Evolutionary conservation across 306 rosid species (phyloP), one percentile per base, ranked within the genome.

Genomic region (Pueraria montana): DNA sequence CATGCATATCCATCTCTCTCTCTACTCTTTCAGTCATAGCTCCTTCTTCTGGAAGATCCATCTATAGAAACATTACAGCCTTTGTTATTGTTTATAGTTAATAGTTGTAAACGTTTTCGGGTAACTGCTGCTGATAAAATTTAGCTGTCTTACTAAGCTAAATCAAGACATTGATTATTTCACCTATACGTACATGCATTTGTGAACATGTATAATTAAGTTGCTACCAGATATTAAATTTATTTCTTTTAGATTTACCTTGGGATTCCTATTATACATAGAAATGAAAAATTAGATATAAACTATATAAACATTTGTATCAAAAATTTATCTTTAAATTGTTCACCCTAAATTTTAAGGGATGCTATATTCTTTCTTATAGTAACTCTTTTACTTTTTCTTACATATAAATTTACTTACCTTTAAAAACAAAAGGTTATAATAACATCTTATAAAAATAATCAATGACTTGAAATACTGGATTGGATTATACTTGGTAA

Each of bases 41-140:
- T 40, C 34, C 27, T 21, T 79, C 2, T 36, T 23, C 18, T 21
- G 20, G 48, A 80, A 0, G 9, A 18, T 59, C 72, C 21, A 30
- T 72, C 13, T 30, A 14, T 38, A 24, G 77, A 72, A 81, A 81
- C 7, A 32, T 81, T 46, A 61, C 65, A 45, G 18, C 53, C 8
- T 48, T 2, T 72, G 52, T 36, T 75, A 62, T 2, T 71, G 50
- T 36, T 75, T 4, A 66, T 75, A 58, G 72, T 36, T 75, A 8
- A 66, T 75, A 58, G 72, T 0, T 17, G 1, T 34, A 5, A 3
- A 75, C 11, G 64, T 62, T 58, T 27, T 62, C 18, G n/a, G 12
- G 17, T 13, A 32, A 20, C 13, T 66, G 20, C 40, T 64, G 4
- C 68, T 42, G 4, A 26, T 18, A 11, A 18, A 1, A n/a, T 30